Evolutionary conservation across 345 rosid species (phyloP), one percentile per base, ranked within the genome.

Genomic region (Pistacia integerrima): DNA sequence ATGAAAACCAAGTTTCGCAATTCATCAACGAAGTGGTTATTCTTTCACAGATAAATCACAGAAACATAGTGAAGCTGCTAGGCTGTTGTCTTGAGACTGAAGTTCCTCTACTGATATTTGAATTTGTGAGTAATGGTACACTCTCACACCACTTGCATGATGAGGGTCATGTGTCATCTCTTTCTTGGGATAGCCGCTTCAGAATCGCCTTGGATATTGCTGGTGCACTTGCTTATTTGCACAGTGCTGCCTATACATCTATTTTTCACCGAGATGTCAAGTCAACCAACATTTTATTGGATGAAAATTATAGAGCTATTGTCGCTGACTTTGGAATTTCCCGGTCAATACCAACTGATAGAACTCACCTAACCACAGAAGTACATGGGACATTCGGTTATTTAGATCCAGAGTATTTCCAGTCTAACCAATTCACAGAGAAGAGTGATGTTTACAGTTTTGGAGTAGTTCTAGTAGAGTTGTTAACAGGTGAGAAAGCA

Each of bases 281-380:
- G 67, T 75, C 79, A 2, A 75, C 72, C 41, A 80, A 80, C 76
- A 64, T 80, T 10, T 79, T 80, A 46, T 60, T 80, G 56, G 79
- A 80, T 44, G 57, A 58, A 54, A 65, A 76, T 54, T 71, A 70
- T 69, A 65, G 41, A 33, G 83, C 74, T 11, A 71, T 65, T 67
- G 68, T 76, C 13, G 61, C 79, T 13, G 76, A 80, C 60, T 80
- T 75, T 38, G 69, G 83, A 46, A 61, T 76, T 46, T 75, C 76
- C 56, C 46, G 73, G 64, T 75, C 67, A 3, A 60, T 76, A 41
- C 76, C 76, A 33, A 38, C 59, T 30, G 33, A 30, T 30, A 30
- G 33, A 30, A 30, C 33, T 30, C 33, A 30, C 33, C 33, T 30
- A 30, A 30, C 33, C 33, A 30, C 3, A 30, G 33, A 30, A 30